Evolutionary conservation across 192 early-diverging fungal genomes (phyloP).

Genomic region (Funneliformis geosporum): DNA sequence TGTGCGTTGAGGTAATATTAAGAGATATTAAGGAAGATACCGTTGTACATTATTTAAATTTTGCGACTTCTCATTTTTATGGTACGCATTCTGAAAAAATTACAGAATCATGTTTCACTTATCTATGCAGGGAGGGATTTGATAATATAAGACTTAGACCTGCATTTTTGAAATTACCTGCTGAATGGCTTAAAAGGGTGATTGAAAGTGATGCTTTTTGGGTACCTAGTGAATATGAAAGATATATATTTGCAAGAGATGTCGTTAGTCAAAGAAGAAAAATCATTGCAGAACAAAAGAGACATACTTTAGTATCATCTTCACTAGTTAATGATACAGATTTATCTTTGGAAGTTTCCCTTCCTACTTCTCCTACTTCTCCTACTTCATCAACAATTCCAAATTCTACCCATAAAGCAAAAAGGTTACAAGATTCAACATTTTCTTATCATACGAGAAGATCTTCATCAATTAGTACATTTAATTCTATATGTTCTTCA

Average conservation of each 20-base stretch:
- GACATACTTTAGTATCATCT: background rate
- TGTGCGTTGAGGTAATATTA: slow-evolving; percentile 36
- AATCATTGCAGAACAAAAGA: background rate
- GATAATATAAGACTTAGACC: slow-evolving; percentile 39
- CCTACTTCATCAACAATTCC: slow-evolving; percentile 12
- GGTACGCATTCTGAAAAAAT: slow-evolving; percentile 49
- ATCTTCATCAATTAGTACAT: slow-evolving; percentile 11
- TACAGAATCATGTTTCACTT: slow-evolving; percentile 51
- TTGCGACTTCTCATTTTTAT: slow-evolving; percentile 45
- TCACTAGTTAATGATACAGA: background rate
- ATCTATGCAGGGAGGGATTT: slow-evolving; percentile 55
- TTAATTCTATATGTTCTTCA: slow-evolving; percentile 6
- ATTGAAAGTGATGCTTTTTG: slow-evolving; percentile 58
- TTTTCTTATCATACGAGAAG: slow-evolving; percentile 30
- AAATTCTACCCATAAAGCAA: background rate
- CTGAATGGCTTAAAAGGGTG: slow-evolving; percentile 47
- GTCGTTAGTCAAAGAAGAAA: slow-evolving; percentile 37
- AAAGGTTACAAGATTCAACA: background rate
- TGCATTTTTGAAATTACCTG: slow-evolving; percentile 42
- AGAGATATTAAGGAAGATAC: slow-evolving; percentile 35
- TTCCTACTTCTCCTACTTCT: slow-evolving; percentile 4
- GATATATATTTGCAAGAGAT: slow-evolving; percentile 48
- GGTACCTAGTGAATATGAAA: slow-evolving; percentile 61
- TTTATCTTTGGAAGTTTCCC: background rate
- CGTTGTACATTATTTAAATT: slow-evolving; percentile 45